Conservation (phyloP, 1,284 basidiomycete genomes). For the Ceratobasidium sp. region DNA sequence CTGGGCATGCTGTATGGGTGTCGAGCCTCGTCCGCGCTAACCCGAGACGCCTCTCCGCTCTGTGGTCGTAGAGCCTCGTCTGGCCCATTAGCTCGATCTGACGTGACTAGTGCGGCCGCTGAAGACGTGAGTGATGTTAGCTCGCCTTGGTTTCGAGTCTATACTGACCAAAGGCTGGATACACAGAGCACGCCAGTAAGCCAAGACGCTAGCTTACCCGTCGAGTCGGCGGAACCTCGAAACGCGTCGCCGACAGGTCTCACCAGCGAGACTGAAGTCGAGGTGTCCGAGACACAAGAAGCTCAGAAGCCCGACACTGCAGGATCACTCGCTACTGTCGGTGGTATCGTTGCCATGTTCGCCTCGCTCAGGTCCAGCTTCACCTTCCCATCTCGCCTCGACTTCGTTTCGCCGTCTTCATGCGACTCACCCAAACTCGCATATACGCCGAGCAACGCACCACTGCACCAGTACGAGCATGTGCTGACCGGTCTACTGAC, state of each 20-base stretch:
- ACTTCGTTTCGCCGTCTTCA: conserved; percentile 37
- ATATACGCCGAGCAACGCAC: conserved; percentile 69
- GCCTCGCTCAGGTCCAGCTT: conserved; percentile 43
- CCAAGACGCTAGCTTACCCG: not conserved
- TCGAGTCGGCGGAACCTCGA: not conserved
- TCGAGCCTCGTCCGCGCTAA: not conserved
- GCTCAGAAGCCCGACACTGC: not conserved
- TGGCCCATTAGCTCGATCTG: not conserved
- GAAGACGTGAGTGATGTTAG: conserved; percentile 1
- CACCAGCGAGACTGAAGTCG: not conserved
- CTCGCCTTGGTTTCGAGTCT: not conserved
- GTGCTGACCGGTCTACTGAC: conserved; percentile 73
- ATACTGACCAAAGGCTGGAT: not conserved
- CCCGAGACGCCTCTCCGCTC: not conserved
- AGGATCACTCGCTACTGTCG: conserved; percentile 39
- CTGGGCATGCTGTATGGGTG: conserved; percentile 1
- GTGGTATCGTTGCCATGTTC: conserved; percentile 41
- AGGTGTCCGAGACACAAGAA: not conserved
- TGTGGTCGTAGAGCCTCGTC: not conserved
- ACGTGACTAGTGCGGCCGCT: not conserved
- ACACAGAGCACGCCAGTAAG: not conserved
- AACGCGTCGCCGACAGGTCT: not conserved
- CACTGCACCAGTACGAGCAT: conserved; percentile 72
- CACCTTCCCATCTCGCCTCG: conserved; percentile 46
- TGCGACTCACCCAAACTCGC: conserved; percentile 56